Evolutionary conservation across 352 stramenopile species (phyloP).

Genomic region (Phytophthora multivora): DNA sequence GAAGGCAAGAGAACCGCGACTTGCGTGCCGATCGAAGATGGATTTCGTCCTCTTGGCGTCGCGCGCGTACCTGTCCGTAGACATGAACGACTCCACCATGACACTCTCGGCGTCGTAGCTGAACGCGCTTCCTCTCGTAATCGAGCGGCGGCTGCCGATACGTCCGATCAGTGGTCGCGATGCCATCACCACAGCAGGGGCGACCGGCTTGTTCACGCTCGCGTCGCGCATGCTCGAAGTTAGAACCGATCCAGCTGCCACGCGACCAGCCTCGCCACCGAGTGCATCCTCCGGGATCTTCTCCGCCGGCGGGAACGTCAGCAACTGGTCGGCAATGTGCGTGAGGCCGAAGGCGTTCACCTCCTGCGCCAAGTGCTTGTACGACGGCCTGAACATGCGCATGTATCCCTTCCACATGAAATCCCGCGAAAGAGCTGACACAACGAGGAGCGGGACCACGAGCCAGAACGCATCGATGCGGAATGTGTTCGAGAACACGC

Average conservation of each 20-base stretch:
- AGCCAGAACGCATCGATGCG: slow-evolving; percentile 76
- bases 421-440: slow-evolving; percentile 75
- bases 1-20: slow-evolving; percentile 84
- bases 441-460: slow-evolving; percentile 70
- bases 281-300: slow-evolving; percentile 61
- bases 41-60: slow-evolving; percentile 50
- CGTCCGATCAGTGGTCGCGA: slow-evolving; percentile 31
- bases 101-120: slow-evolving; percentile 90
- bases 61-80: slow-evolving; percentile 64
- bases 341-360: slow-evolving; percentile 70
- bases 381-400: slow-evolving; percentile 79
- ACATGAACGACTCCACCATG: slow-evolving; percentile 90
- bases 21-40: slow-evolving; percentile 83
- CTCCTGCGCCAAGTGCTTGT: slow-evolving; percentile 88
- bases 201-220: slow-evolving; percentile 34
- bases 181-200: slow-evolving; percentile 36
- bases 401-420: slow-evolving; percentile 86
- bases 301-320: slow-evolving; percentile 80
- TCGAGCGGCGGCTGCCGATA: slow-evolving; percentile 37
- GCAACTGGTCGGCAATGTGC: slow-evolving; percentile 67
- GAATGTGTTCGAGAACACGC: slow-evolving; percentile 79
- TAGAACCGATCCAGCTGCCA: slow-evolving; percentile 20
- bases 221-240: slow-evolving; percentile 33
- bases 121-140: slow-evolving; percentile 77
- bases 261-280: slow-evolving; percentile 33